A percentile compares a stretch with the other conserved stretches of the same genome.
Conservation (phyloP, 257 asterid species). For the Petunia secreta region DNA sequence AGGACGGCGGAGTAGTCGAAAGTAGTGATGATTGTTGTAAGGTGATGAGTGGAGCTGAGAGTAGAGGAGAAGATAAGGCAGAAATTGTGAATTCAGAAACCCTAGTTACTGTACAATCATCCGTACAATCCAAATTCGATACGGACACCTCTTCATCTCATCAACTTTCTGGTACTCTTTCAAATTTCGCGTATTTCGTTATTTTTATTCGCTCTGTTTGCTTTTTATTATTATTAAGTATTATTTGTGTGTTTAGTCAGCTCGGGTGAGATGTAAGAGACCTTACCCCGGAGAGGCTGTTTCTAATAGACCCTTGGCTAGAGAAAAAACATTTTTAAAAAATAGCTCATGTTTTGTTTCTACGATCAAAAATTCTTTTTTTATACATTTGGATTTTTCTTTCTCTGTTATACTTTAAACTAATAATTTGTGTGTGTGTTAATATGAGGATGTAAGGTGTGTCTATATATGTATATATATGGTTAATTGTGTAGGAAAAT, state of each 20-base stretch:
- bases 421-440: not conserved
- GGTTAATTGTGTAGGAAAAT: not conserved
- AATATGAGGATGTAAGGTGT: not conserved
- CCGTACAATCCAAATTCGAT: not conserved
- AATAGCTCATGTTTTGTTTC: not conserved
- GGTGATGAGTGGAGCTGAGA: constrained; percentile 20
- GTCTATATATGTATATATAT: not conserved
- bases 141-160: not conserved
- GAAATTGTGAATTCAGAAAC: constrained; percentile 13
- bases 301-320: too few species aligned
- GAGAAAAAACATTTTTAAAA: too few species aligned
- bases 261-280: not conserved
- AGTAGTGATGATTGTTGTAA: not conserved
- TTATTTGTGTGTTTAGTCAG: not conserved
- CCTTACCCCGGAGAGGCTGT: too few species aligned
- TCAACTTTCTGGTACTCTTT: constrained; percentile 28
- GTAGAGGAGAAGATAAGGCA: not conserved
- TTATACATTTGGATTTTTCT: not conserved
- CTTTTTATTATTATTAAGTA: not conserved
- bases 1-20: not conserved
- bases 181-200: not conserved
- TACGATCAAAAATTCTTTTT: not conserved
- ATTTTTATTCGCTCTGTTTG: not conserved
- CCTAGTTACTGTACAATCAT: constrained; percentile 1
- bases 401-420: not conserved